phyloP scores from a whole-genome alignment of 176 grass and related monocot genomes.

The Dendrocalamus sinicus region DNA sequence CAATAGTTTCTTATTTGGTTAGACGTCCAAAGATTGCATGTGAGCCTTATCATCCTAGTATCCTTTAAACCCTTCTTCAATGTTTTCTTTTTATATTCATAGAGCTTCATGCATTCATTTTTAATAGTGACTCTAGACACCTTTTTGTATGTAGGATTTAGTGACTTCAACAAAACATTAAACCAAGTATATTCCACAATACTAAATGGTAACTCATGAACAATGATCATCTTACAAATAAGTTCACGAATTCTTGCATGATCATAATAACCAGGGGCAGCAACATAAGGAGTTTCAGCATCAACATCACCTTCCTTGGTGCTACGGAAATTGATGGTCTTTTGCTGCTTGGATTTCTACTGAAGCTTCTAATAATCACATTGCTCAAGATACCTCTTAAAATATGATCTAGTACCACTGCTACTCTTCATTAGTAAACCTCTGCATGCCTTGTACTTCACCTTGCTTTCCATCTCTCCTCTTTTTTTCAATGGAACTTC shows the following conservation, averaged over 20 bases:
- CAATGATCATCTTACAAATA: background rate
- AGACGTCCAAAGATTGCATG: slow-evolving; percentile 14
- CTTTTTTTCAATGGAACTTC: too few species aligned
- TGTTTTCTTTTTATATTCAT: background rate
- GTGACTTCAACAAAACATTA: background rate
- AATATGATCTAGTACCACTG: too few species aligned
- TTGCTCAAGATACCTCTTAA: background rate
- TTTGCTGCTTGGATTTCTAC: background rate
- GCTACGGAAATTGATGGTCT: background rate
- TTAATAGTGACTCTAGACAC: background rate
- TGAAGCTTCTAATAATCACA: background rate
- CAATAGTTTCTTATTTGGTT: background rate
- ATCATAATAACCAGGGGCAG: background rate
- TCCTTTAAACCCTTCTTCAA: background rate
- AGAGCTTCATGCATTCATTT: background rate
- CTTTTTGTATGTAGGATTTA: background rate
- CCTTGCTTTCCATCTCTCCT: too few species aligned
- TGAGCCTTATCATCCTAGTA: background rate
- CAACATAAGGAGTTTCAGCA: background rate
- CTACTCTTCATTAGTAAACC: too few species aligned
- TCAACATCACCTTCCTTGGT: background rate
- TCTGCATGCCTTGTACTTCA: too few species aligned
- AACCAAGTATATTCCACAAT: background rate
- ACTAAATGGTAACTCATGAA: background rate
- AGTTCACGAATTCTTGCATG: background rate